phyloP scores from a whole-genome alignment of 345 rosid species.

The Populus simonii region DNA sequence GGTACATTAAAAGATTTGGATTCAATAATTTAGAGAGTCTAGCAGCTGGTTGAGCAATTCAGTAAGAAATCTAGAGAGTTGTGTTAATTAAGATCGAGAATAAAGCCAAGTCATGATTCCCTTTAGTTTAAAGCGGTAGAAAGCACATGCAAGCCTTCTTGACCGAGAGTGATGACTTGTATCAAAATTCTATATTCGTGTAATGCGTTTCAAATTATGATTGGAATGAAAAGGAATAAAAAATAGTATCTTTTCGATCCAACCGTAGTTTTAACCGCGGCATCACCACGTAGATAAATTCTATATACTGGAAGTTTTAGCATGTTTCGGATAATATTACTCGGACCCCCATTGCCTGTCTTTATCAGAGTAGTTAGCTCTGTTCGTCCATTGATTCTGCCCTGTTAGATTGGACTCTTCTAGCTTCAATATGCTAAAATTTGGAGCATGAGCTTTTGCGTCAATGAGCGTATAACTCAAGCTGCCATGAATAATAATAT shows the following conservation, averaged over 20 bases:
- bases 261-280: no score
- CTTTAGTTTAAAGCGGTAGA: conserved; percentile 32
- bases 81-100: conserved; percentile 13
- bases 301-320: background rate
- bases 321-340: background rate
- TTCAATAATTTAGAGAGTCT: background rate
- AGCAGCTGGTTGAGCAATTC: conserved; percentile 15
- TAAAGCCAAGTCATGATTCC: conserved; percentile 43
- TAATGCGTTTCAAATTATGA: no score
- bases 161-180: background rate
- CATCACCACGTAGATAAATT: no score
- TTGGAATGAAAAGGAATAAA: no score
- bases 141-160: conserved; percentile 43
- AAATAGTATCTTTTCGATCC: no score
- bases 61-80: conserved; percentile 22
- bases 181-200: background rate
- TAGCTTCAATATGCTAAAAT: background rate
- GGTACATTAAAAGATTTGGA: background rate
- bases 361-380: conserved; percentile 7
- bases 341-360: background rate
- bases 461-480: no score
- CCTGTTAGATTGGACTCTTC: background rate
- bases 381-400: conserved; percentile 14
- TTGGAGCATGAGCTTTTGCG: background rate
- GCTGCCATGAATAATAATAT: no score